Base-by-base conservation (phyloP, 352 stramenopile species). In the Phytophthora europaea region DNA sequence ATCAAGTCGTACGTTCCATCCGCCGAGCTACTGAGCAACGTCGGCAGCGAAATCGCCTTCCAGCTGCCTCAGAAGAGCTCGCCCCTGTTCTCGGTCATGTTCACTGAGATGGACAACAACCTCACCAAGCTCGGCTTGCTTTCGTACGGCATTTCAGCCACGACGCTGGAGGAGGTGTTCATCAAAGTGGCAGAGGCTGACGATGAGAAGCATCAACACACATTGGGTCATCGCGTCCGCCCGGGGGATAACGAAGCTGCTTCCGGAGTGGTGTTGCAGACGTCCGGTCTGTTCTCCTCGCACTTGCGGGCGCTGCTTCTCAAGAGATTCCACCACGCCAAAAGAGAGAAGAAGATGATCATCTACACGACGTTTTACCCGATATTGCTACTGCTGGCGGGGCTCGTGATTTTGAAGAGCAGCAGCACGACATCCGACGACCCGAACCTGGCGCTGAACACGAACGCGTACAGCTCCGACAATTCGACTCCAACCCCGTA, bases 141-240 rank as follows among this genome's bases (percentile, higher is more conserved):
- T 0, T 84, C 79, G 58, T 90, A 88, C 33, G 80, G 79, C 15
- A 85, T 90, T 28, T 95, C 90, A 31, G 96, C 99, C 33, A 94
- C 88, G 28, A 92, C 88, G 18, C 72, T 95, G 59, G 88, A 95
- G 52, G 84, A 94, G 66, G 88, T 95, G 12, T 95, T 95, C 62
- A 84, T 95, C 65, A 93, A 90, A 33, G 82, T 94, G 22, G 85
- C 85, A 0, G 81, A 88, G 52, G 73, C 67, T 4, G 65, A 68
- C 10, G 82, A 84, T 45, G 82, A 88, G 62, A 59, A 82, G 6
- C 60, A 90, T 20, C 80, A 88, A 57, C 79, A 86, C 61, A 89
- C 75, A 15, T 62, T 88, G 18, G 61, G 72, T 20, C 88, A 86
- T 47, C 50, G 61, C 22, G 60, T 65, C 18, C 74, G 74, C 23